Evolutionary conservation across 2,329 filamentous ascomycete species (phyloP), one percentile per base, ranked within the genome.

Genomic region (Chrysoporthe cubensis): DNA sequence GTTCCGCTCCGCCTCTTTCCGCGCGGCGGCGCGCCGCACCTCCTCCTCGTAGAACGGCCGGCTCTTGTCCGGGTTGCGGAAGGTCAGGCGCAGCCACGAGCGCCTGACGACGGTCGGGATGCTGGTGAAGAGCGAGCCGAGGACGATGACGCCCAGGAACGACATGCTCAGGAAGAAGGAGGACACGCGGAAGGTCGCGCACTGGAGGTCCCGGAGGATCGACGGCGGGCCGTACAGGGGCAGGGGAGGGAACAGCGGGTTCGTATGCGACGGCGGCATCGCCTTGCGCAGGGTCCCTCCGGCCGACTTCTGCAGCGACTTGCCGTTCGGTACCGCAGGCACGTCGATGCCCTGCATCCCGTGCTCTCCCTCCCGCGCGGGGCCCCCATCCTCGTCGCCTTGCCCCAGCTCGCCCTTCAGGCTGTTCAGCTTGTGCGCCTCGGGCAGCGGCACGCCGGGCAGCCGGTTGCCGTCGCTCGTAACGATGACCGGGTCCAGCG

Each of bases 161-260:
- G 85, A 84, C 0, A 96, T 82, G 50, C 93, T 96, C 0, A 97
- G 82, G 48, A 94, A 85, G 68, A 92, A 91, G 0, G 93, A 93
- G 0, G 89, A 85, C 1, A 86, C 71, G 11, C 90, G 85, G 69
- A 96, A 91, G 18, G 84, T 80, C 42, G 84, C 77, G 75, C 88
- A 92, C 71, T 94, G 90, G 0, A 93, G 43, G 43, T 87, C 83
- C 60, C 89, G 85, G n/a, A 90, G 67, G 0, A 86, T 63, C 0
- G 91, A 90, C 0, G 93, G 89, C 0, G 93, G 90, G 0, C 92
- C 92, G 73, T 97, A 97, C 0, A 93, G 81, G 0, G 94, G 94
- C 9, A 97, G 78, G 1, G 93, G 92, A 6, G 94, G 94, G 72
- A 97, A 97, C 5, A 97, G 81, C 3, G 92, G 91, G 72, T 94